A percentile compares a stretch with the other conserved stretches of the same genome.
Evolutionary conservation across 148 eudicot species (phyloP).

Genomic region (Rhododendron simsii): DNA sequence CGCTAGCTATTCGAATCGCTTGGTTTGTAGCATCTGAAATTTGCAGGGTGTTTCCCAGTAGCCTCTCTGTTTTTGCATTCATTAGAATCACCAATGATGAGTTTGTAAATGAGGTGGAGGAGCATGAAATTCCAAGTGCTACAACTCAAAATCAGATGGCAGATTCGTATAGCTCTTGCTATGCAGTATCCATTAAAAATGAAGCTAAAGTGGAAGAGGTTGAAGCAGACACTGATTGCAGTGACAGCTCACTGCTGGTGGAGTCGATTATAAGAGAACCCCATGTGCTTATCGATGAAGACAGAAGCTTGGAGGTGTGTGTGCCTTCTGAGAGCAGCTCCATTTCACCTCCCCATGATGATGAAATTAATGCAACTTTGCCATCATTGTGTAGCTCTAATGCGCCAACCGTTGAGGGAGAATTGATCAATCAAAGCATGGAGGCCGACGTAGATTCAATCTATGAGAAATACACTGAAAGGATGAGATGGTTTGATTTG

Average conservation of each 20-base stretch:
- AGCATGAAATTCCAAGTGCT: neutral
- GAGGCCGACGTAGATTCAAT: conserved; percentile 19
- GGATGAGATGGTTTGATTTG: conserved; percentile 37
- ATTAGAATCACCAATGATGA: neutral
- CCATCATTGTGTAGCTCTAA: conserved; percentile 2
- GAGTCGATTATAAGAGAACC: neutral
- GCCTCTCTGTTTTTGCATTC: neutral
- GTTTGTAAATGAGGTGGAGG: neutral
- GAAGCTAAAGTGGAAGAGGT: neutral
- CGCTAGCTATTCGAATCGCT: conserved; percentile 1
- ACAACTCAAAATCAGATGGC: neutral
- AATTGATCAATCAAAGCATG: neutral
- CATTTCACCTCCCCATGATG: neutral
- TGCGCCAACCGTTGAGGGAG: neutral
- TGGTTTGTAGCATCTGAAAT: neutral
- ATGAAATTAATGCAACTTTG: neutral
- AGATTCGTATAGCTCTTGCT: neutral
- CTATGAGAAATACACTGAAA: conserved; percentile 23
- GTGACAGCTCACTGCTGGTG: neutral
- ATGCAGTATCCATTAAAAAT: neutral
- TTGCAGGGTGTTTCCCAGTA: neutral
- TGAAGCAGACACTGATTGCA: neutral
- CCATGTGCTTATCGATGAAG: neutral
- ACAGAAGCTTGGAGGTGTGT: neutral
- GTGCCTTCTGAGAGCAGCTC: neutral